Conservation (phyloP, 495 filamentous ascomycete species). For the Aspergillus kassunensis region DNA sequence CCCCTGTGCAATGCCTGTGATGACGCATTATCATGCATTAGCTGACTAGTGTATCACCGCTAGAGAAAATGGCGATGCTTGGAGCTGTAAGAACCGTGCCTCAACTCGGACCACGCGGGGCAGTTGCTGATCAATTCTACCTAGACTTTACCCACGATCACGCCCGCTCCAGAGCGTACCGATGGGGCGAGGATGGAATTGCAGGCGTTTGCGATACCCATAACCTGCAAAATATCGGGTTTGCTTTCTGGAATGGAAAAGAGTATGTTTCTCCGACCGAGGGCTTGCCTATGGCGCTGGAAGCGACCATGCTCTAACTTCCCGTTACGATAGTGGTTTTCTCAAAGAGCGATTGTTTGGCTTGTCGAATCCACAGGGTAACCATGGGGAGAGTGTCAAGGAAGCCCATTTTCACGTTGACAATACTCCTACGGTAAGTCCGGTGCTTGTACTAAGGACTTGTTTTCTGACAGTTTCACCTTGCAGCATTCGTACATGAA, state of each 20-base stretch:
- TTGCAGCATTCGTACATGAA: conserved; percentile 96
- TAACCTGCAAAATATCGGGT: conserved; percentile 84
- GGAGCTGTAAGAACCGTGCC: conserved; percentile 69
- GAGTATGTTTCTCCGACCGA: conserved; percentile 56
- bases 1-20: not conserved
- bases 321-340: conserved; percentile 58
- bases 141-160: conserved; percentile 91
- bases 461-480: conserved; percentile 8
- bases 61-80: conserved; percentile 81
- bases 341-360: conserved; percentile 94
- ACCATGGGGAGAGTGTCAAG: conserved; percentile 95
- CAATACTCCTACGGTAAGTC: conserved; percentile 66
- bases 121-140: conserved; percentile 2
- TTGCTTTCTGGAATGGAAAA: conserved; percentile 96
- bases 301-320: conserved; percentile 3
- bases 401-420: conserved; percentile 95
- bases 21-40: not conserved
- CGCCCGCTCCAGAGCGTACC: conserved; percentile 78
- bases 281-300: not conserved
- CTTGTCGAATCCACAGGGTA: conserved; percentile 90
- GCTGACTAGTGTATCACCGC: not conserved
- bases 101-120: not conserved
- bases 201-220: conserved; percentile 93
- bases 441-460: not conserved
- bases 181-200: conserved; percentile 97